Evolutionary conservation across 2,329 filamentous ascomycete genomes (phyloP), one percentile per base, ranked within the genome.

Genomic region (Moelleriella libera): DNA sequence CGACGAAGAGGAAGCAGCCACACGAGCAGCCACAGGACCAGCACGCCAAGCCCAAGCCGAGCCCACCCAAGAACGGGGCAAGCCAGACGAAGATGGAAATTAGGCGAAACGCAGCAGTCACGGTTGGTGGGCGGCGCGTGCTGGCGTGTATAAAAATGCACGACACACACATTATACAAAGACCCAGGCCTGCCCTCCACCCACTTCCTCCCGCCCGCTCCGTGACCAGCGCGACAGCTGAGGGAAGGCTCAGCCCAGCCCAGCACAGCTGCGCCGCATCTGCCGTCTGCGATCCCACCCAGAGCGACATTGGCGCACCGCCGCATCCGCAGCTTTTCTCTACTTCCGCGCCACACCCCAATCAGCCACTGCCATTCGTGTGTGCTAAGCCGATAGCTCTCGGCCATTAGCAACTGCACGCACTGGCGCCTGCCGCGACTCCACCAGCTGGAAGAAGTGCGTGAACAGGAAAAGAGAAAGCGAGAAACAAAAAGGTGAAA

Each of bases 81-180:
- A 63, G 53, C 51, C 49, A 57, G 55, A 53, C 46, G 55, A 60
- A 58, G 54, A 60, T 56, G 60, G 60, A 63, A 60, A 61, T 63
- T 64, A 64, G 61, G 61, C 61, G 61, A 64, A 57, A 52, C 48
- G 47, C 54, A 57, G 54, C 57, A 54, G 55, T 60, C 60, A 58
- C 58, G 55, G 61, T 63, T 63, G 61, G 61, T 55, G 53, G 50
- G 44, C 49, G 48, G 45, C 49, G 50, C 52, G 52, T 48, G 49
- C 45, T 48, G 49, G 57, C 64, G 63, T 66, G 65, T 68, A 68
- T 68, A 68, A 68, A 68, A 68, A 64, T 67, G 64, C 62, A 67
- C 58, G 61, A 61, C 59, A 62, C 61, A 64, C 61, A 64, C 64
- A 65, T 66, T 52, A 68, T 67, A 66, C 51, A 63, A 66, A 65